Evolutionary conservation across 768 basidiomycete species (phyloP), one percentile per base, ranked within the genome.

Genomic region (Rubroboletus pulcherrimus): DNA sequence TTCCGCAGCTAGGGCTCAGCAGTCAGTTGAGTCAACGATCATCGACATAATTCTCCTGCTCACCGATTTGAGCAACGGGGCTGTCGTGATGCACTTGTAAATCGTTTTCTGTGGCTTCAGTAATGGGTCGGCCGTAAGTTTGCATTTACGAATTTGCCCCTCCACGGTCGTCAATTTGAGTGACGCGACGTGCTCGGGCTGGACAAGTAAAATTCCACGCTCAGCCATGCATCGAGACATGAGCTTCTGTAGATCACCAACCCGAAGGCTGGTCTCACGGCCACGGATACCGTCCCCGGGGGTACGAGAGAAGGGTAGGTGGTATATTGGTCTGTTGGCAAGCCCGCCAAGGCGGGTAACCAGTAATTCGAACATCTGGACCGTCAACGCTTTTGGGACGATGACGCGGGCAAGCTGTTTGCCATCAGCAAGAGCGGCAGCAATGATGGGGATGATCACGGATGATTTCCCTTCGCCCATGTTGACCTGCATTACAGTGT

Each of bases 181-280:
- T 0, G 81, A 81, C 3, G 80, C 70, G 5, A 79, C 72, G 42
- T 82, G 79, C 44, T 82, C 80, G 0, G 80, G 81, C 45, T 82
- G 80, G 14, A 67, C 60, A 3, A 81, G 63, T 4, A 81, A 62
- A 10, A 81, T 57, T 0, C 80, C 80, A 26, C 68, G 59, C 40
- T 62, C 62, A 0, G 49, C 50, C 50, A 63, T 66, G 54, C 81
- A 82, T 29, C 66, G 65, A 33, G 70, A 57, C 51, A 73, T 70
- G 17, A 81, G 51, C 19, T 41, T 19, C 9, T 57, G 57, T 15
- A 79, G 66, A 11, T 40, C 40, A 2, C 51, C 19, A 7, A 71
- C 53, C 43, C 64, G 54, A 41, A 14, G 41, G 10, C 24, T 24
- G 41, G 9, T 19, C 6, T 11, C 4, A 3, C 0, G 0, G 12